These are phyloP conservation scores for Neurospora sp. DNA, from an alignment of 495 filamentous ascomycete genomes.

Conservation along the genomic window DNA sequence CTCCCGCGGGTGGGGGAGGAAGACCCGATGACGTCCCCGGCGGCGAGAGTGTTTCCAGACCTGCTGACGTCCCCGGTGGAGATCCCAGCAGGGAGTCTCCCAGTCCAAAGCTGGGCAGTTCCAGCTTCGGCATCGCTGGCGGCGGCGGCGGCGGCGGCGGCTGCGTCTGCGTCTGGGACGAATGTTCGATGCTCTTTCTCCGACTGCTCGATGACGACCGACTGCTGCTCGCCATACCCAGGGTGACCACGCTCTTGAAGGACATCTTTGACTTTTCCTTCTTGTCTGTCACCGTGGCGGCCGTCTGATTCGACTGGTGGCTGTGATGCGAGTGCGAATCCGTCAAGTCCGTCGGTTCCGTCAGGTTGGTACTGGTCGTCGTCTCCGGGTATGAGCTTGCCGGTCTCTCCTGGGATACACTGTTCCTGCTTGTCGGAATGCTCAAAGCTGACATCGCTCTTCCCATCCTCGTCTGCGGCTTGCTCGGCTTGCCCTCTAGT, in stretches of 20 bases:
- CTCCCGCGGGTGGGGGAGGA: background rate
- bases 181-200: background rate
- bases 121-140: background rate
- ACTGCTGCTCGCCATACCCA: background rate
- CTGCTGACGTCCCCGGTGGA: background rate
- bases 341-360: background rate
- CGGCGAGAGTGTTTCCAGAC: background rate
- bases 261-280: background rate
- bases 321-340: background rate
- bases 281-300: background rate
- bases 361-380: background rate
- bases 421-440: background rate
- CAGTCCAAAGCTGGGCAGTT: background rate
- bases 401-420: background rate
- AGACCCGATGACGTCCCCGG: background rate
- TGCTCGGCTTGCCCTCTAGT: background rate
- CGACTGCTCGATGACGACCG: background rate
- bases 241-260: background rate
- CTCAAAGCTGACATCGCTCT: background rate
- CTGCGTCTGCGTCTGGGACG: background rate
- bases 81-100: background rate
- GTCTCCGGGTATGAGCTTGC: background rate
- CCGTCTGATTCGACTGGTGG: background rate
- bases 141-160: background rate
- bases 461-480: background rate